Evolutionary conservation across 2,329 filamentous ascomycete genomes (phyloP).

Genomic region (Alternaria novae-zelandiae): DNA sequence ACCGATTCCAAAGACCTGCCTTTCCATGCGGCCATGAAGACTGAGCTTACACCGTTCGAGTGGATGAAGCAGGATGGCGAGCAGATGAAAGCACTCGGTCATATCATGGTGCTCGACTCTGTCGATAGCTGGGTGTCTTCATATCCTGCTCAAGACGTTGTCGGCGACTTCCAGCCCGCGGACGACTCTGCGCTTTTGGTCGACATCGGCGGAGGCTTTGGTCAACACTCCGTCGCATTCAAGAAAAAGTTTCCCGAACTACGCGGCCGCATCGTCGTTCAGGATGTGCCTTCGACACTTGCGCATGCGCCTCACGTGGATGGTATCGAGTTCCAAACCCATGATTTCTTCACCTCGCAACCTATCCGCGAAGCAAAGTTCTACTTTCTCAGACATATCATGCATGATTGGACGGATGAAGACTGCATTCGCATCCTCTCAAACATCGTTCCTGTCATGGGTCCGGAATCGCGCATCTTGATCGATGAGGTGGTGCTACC

Average conservation of each 20-base stretch:
- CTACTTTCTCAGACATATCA: conserved; percentile 41
- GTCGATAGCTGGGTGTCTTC: conserved; percentile 25
- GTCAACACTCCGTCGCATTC: conserved; percentile 33
- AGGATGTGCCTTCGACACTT: conserved; percentile 36
- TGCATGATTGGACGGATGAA: conserved; percentile 44
- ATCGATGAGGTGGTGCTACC: conserved; percentile 43
- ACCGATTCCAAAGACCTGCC: conserved; percentile 31
- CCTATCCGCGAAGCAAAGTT: conserved; percentile 38
- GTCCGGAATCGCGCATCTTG: conserved; percentile 34
- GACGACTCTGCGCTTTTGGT: conserved; percentile 32
- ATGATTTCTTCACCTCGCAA: conserved; percentile 45
- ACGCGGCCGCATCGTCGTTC: conserved; percentile 29
- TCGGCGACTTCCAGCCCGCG: conserved; percentile 19
- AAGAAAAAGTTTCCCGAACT: conserved; percentile 21
- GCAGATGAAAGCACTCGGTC: conserved; percentile 36
- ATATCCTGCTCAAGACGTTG: conserved; percentile 25
- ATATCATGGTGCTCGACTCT: conserved; percentile 36
- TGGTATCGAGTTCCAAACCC: conserved; percentile 36
- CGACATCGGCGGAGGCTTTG: conserved; percentile 44
- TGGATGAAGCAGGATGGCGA: conserved; percentile 34
- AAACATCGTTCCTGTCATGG: conserved; percentile 33
- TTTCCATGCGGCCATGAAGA: conserved; percentile 35
- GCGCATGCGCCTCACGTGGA: conserved; percentile 15
- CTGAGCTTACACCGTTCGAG: conserved; percentile 35
- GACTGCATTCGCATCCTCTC: conserved; percentile 36